phyloP scores from a whole-genome alignment of 73 alveolate genomes.

The Paramecium pentaurelia region DNA sequence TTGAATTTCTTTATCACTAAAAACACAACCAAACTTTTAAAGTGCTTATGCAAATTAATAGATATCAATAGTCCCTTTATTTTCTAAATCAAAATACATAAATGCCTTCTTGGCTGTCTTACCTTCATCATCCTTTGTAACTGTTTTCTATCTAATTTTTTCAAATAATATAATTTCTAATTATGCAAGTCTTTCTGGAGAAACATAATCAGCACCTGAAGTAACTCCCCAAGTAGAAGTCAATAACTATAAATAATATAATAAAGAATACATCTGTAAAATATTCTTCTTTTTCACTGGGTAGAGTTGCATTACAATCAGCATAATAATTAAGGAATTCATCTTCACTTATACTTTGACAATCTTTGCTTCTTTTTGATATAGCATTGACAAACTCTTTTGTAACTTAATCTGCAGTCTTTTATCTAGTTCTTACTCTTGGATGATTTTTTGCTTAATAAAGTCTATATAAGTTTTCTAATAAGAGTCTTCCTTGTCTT shows the following conservation, averaged over 20 bases:
- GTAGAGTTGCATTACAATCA: constrained; percentile 82
- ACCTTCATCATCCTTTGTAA: constrained; percentile 84
- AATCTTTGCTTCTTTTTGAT: constrained; percentile 67
- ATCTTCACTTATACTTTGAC: constrained; percentile 60
- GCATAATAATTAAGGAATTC: constrained; percentile 80
- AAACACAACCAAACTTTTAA: constrained; percentile 75
- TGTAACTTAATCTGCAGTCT: constrained; percentile 72
- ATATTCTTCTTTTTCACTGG: constrained; percentile 86
- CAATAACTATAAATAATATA: constrained; percentile 17
- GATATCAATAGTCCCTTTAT: constrained; percentile 69
- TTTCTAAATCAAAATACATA: constrained; percentile 76
- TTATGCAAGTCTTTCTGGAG: constrained; percentile 69
- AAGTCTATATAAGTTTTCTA: constrained; percentile 16
- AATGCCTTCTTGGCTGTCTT: constrained; percentile 72
- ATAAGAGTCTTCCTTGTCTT: constrained; percentile 59
- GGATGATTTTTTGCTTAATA: constrained; percentile 80
- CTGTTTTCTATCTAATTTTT: constrained; percentile 77
- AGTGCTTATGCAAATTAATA: constrained; percentile 70
- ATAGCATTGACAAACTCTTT: constrained; percentile 71
- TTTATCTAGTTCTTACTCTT: constrained; percentile 82
- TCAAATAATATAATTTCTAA: constrained; percentile 72
- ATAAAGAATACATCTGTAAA: constrained; percentile 63
- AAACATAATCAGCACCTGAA: constrained; percentile 67
- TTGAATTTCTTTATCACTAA: constrained; percentile 69
- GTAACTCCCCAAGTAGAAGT: constrained; percentile 78